A percentile compares a stretch with the other conserved stretches of the same genome.
Evolutionary conservation across 805 yeast species (phyloP).

Genomic region (Pichia heedii): DNA sequence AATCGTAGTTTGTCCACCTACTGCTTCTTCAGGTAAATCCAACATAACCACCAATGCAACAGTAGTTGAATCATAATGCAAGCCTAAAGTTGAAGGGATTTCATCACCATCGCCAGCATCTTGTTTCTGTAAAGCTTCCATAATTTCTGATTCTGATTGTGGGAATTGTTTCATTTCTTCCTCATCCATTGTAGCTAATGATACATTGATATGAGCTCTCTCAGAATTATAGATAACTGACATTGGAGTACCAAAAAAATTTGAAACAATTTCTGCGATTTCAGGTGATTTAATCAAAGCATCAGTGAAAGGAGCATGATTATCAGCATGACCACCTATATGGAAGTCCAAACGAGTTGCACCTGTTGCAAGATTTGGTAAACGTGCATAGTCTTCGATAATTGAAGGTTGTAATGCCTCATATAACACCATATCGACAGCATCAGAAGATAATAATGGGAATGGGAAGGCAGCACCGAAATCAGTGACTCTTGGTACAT

Average conservation of each 20-base stretch:
- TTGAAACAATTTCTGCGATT: constrained; percentile 37
- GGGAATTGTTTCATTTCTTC: constrained; percentile 8
- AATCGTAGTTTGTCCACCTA: constrained; percentile 44
- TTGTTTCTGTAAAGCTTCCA: constrained; percentile 2
- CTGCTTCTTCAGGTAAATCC: constrained; percentile 36
- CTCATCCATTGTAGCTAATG: constrained; percentile 27
- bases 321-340: constrained; percentile 39
- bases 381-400: constrained; percentile 36
- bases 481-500: constrained; percentile 26
- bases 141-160: constrained; percentile 9
- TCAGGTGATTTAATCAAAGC: constrained; percentile 46
- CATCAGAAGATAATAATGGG: constrained; percentile 50
- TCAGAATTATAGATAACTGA: constrained; percentile 43
- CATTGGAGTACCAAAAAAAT: constrained; percentile 42
- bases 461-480: constrained; percentile 47
- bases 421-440: constrained; percentile 45
- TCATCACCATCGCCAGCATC: constrained; percentile 24
- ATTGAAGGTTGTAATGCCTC: constrained; percentile 39
- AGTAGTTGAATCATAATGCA: constrained; percentile 41
- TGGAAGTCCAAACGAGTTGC: constrained; percentile 34
- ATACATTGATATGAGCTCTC: constrained; percentile 42
- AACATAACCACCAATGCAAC: constrained; percentile 43
- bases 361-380: constrained; percentile 25
- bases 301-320: constrained; percentile 36
- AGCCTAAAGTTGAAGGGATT: constrained; percentile 37